phyloP scores from a whole-genome alignment of 164 flowering plant genomes.

The Dillenia turbinata region DNA sequence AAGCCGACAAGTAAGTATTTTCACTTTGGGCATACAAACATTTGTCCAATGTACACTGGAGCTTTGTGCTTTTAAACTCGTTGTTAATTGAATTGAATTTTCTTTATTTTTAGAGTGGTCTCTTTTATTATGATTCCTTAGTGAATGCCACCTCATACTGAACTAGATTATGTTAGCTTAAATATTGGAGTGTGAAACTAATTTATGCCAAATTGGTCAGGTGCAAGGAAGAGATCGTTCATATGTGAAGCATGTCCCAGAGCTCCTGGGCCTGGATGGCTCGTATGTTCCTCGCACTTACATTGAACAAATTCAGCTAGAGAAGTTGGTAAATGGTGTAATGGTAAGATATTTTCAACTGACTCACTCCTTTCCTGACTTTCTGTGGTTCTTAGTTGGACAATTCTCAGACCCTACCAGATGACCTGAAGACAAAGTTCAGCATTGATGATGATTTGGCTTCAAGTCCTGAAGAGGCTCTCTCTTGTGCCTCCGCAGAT shows the following conservation, averaged over 20 bases:
- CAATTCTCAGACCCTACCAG: slow-evolving; percentile 72
- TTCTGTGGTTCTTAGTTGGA: slow-evolving; percentile 15
- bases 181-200: too few species aligned
- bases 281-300: slow-evolving; percentile 89
- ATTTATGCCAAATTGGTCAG: slow-evolving; percentile 17
- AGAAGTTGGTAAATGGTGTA: slow-evolving; percentile 91
- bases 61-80: too few species aligned
- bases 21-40: too few species aligned
- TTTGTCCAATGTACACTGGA: too few species aligned
- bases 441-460: slow-evolving; percentile 82
- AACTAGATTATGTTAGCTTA: too few species aligned
- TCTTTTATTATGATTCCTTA: too few species aligned
- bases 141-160: too few species aligned
- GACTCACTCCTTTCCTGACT: slow-evolving; percentile 4
- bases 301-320: slow-evolving; percentile 95
- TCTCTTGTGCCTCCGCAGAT: slow-evolving; percentile 68
- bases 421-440: slow-evolving; percentile 86
- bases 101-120: too few species aligned
- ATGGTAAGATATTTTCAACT: slow-evolving; percentile 47
- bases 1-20: too few species aligned
- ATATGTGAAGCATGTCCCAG: slow-evolving; percentile 55
- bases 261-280: slow-evolving; percentile 82
- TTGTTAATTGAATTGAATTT: too few species aligned
- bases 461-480: slow-evolving; percentile 81
- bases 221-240: slow-evolving; percentile 93